Conservation (phyloP, 305 asterid genomes). For the Caryopteris hybrid region DNA sequence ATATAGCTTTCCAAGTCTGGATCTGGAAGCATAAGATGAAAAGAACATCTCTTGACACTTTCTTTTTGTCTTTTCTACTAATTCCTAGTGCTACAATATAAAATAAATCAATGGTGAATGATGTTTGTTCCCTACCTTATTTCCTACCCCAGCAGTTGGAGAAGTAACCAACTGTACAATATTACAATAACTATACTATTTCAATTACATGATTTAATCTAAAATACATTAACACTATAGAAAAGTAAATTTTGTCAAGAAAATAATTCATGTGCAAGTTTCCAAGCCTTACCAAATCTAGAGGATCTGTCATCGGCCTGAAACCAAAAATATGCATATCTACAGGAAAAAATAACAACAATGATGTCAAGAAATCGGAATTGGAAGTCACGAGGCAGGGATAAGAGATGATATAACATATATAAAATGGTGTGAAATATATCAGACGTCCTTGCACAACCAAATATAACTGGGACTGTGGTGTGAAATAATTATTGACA, state of each 20-base stretch:
- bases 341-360: slow-evolving; percentile 47
- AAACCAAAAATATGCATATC: slow-evolving; percentile 90
- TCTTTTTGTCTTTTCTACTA: neutral
- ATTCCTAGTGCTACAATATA: neutral
- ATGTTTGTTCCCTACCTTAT: neutral
- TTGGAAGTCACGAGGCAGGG: slow-evolving; percentile 3
- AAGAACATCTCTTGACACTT: neutral
- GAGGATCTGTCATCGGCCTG: slow-evolving; percentile 80
- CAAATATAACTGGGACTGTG: slow-evolving; percentile 1
- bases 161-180: slow-evolving; percentile 12
- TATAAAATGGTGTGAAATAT: neutral
- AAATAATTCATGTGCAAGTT: slow-evolving; percentile 22
- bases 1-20: neutral
- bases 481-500: neutral
- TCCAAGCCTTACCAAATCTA: slow-evolving; percentile 71
- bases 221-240: neutral
- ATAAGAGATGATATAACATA: slow-evolving; percentile 9
- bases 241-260: slow-evolving; percentile 9
- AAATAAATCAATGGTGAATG: neutral
- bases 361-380: slow-evolving; percentile 26
- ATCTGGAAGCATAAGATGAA: neutral
- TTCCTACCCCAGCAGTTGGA: neutral
- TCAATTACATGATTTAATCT: neutral
- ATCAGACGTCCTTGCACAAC: slow-evolving; percentile 1
- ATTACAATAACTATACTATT: neutral